phyloP scores from a whole-genome alignment of 805 yeast species.

The Vanderwaltozyma tropicalis region DNA sequence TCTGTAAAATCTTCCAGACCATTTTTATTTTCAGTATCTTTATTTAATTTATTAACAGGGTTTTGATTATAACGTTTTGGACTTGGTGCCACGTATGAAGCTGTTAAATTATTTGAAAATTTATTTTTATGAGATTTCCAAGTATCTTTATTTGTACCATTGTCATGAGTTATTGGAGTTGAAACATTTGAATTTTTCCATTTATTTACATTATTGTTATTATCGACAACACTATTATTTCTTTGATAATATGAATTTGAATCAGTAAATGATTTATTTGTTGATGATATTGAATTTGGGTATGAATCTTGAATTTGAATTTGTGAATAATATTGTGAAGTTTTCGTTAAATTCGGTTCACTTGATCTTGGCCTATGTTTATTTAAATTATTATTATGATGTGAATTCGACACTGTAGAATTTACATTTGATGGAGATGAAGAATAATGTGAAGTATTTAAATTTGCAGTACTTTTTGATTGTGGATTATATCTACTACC shows the following conservation, averaged over 20 bases:
- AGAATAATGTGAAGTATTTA: not conserved
- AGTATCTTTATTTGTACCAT: not conserved
- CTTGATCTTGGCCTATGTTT: conserved; percentile 16
- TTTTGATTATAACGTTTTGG: conserved; percentile 2
- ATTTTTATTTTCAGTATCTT: not conserved
- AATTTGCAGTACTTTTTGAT: not conserved
- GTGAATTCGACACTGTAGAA: not conserved
- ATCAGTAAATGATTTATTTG: not conserved
- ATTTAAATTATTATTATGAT: not conserved
- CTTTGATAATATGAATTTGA: conserved; percentile 8
- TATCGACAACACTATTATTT: conserved; percentile 6
- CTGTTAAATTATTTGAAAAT: not conserved
- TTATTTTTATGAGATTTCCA: not conserved
- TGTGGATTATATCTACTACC: conserved; percentile 23
- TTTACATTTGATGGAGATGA: not conserved
- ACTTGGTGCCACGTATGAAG: conserved; percentile 3
- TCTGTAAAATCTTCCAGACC: not conserved
- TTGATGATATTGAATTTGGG: not conserved
- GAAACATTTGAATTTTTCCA: not conserved
- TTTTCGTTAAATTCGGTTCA: not conserved
- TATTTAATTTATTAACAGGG: not conserved
- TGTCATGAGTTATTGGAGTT: not conserved
- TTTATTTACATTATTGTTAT: no score
- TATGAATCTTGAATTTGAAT: not conserved
- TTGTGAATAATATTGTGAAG: not conserved